These are phyloP conservation scores for Coemansia sp. DNA, from an alignment of 192 early-diverging fungal genomes.

Conservation along the genomic window DNA sequence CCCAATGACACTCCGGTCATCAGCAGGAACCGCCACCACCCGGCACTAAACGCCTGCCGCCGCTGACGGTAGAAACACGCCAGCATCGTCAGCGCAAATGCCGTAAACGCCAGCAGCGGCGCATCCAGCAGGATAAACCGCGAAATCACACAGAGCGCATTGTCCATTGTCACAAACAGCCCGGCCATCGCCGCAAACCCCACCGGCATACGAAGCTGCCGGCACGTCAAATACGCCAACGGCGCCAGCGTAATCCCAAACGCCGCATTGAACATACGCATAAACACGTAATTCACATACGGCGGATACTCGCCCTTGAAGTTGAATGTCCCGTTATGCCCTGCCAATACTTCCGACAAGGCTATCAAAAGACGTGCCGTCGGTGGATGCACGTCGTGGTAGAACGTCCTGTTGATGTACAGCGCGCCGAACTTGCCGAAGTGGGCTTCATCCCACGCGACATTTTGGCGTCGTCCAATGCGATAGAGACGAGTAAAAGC, in stretches of 20 bases:
- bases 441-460: slow-evolving; percentile 80
- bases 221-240: slow-evolving; percentile 82
- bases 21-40: slow-evolving; percentile 87
- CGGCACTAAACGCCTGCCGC: slow-evolving; percentile 67
- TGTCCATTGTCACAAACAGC: slow-evolving; percentile 75
- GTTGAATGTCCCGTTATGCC: slow-evolving; percentile 82
- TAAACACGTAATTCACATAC: slow-evolving; percentile 78
- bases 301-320: slow-evolving; percentile 90
- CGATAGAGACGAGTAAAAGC: slow-evolving; percentile 39
- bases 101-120: slow-evolving; percentile 89
- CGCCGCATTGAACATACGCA: slow-evolving; percentile 85
- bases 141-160: slow-evolving; percentile 65
- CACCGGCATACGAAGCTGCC: slow-evolving; percentile 70
- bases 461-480: slow-evolving; percentile 35
- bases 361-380: no score
- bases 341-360: slow-evolving; percentile 75
- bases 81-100: slow-evolving; percentile 64
- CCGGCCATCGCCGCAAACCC: slow-evolving; percentile 70
- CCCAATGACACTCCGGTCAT: slow-evolving; percentile 88
- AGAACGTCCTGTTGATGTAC: slow-evolving; percentile 91
- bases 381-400: slow-evolving; percentile 99
- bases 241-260: slow-evolving; percentile 93
- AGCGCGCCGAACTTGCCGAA: slow-evolving; percentile 82
- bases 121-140: slow-evolving; percentile 95
- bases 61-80: slow-evolving; percentile 73